Base-by-base conservation (phyloP, 2,329 filamentous ascomycete species). In the Sporothrix dimorphospora region DNA sequence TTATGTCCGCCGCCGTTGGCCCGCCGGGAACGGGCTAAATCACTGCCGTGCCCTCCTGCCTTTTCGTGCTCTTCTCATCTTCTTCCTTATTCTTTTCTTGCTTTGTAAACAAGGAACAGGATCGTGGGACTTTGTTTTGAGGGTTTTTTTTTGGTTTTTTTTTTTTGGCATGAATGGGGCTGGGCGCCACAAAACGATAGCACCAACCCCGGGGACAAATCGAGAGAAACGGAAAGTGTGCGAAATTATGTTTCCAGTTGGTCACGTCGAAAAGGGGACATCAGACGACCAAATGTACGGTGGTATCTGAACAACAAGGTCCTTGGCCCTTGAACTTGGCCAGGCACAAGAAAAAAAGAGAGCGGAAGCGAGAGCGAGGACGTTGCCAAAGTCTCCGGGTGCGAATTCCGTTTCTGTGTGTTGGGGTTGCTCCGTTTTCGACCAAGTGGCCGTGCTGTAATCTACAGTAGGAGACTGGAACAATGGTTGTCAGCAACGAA, bases 21-120 rank as follows among this genome's bases (percentile, higher is more conserved):
- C 66, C 67, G 67, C 67, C 67, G 51, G 67, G 57, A 69, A 55
- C 51, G 67, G 67, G 14, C 51, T 19, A 69, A 69, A 69, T 57
- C 47, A 21, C 34, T 42, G 47, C 66, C 66, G 38, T 57, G n/a
- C 30, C 19, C 51, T 40, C 38, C 67, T 27, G 49, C 14, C 45
- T 4, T 12, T 2, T 59, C n/a, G n/a, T n/a, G 3, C 38, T 47
- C 51, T 51, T 53, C 14, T 47, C 8, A 24, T 47, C n/a, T 57
- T 11, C 11, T 57, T 19, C 30, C 3, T 34, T 5, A 9, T 21
- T 59, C 14, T 38, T 24, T 55, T 57, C 53, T 59, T 68, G 4
- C 30, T 51, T 61, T 53, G 12, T 47, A 14, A 55, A 24, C n/a
- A 42, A 49, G 19, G 1, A 9, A n/a, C 16, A 21, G 1, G 8